phyloP scores from a whole-genome alignment of 1,284 basidiomycete genomes.

The Boletus holoroseus region DNA sequence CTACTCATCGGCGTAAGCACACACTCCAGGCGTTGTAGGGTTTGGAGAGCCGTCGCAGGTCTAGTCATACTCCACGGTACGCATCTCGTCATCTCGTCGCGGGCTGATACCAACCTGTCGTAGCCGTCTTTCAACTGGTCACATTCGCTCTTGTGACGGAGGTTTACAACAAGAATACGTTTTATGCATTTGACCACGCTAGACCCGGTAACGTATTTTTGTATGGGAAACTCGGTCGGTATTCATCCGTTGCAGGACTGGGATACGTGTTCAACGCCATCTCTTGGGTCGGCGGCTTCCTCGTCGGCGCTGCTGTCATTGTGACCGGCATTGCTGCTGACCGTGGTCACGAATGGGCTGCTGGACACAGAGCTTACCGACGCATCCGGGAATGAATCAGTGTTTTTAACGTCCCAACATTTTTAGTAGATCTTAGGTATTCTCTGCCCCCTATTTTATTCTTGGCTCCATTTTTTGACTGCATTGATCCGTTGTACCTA shows the following conservation, averaged over 20 bases:
- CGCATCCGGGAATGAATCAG: conserved; percentile 39
- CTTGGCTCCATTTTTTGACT: not conserved
- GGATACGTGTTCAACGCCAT: conserved; percentile 54
- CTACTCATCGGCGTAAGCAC: conserved; percentile 67
- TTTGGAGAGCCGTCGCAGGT: conserved; percentile 67
- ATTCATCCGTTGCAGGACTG: conserved; percentile 38
- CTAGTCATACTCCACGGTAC: conserved; percentile 57
- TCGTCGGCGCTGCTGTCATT: conserved; percentile 51
- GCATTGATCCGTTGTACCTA: not conserved
- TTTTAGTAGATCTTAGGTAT: not conserved
- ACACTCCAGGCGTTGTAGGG: conserved; percentile 61
- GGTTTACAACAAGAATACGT: conserved; percentile 44
- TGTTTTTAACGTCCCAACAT: not conserved
- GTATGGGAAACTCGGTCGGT: not conserved
- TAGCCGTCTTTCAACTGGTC: conserved; percentile 56
- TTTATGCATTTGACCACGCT: conserved; percentile 52
- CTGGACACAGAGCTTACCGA: conserved; percentile 63
- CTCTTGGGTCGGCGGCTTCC: conserved; percentile 55
- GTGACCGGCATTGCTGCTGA: conserved; percentile 63
- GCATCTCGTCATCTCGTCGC: conserved; percentile 13
- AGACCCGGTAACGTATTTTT: conserved; percentile 47
- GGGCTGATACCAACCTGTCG: not conserved
- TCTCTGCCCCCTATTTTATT: not conserved
- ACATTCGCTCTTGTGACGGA: conserved; percentile 65
- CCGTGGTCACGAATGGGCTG: conserved; percentile 66